A percentile compares a stretch with the other conserved stretches of the same genome.
These are phyloP conservation scores for Kluyveromyces sp. DNA, from an alignment of 1,139 yeast genomes.

Conservation along the genomic window DNA sequence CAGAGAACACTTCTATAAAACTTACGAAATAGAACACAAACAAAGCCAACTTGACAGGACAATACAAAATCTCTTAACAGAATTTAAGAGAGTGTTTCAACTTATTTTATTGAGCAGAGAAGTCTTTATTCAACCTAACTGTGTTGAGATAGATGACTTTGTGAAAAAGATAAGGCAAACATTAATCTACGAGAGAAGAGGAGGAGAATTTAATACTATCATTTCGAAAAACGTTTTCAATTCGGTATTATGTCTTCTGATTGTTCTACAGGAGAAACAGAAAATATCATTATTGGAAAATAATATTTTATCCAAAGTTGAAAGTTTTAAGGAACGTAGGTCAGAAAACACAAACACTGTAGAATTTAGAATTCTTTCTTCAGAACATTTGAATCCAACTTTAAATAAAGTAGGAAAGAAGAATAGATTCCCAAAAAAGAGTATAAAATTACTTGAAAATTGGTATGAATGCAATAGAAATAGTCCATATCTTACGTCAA, in stretches of 20 bases:
- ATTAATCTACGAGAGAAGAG: no score
- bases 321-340: neutral
- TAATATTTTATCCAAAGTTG: neutral
- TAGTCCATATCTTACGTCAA: conserved; percentile 17
- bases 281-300: neutral
- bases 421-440: conserved; percentile 13
- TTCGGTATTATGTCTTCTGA: neutral
- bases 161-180: no score
- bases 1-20: no score
- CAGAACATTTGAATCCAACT: neutral
- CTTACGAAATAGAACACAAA: no score
- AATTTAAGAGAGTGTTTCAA: no score
- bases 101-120: no score
- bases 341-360: neutral
- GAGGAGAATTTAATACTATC: no score
- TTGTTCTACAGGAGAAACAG: neutral
- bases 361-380: neutral
- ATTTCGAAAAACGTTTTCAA: no score
- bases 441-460: conserved; percentile 12
- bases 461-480: conserved; percentile 16
- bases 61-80: no score
- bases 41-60: no score
- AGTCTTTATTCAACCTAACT: no score
- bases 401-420: neutral
- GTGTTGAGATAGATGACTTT: no score